Base-by-base conservation (phyloP, 2,329 filamentous ascomycete species). In the Paraphaeosphaeria sporulosa region DNA sequence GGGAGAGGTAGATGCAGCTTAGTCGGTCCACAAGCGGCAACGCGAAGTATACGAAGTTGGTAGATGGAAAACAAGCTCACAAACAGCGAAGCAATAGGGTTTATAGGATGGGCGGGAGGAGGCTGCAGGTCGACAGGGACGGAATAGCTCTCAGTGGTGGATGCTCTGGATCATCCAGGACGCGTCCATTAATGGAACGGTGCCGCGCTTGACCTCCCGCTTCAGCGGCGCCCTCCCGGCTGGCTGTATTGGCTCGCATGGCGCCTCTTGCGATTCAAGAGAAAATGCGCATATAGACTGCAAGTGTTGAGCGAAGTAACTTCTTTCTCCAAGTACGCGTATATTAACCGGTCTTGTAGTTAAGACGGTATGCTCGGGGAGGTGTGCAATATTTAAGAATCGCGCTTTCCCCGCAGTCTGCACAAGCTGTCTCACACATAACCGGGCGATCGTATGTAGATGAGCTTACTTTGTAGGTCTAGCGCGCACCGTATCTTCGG, bases 111-210 rank as follows among this genome's bases (percentile, higher is more conserved):
- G 40, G 30, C 55, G 30, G 46, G 44, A 55, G 19, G 21, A 38
- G 38, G 55, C 59, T 55, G 50, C 48, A 58, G 55, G 47, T 44
- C n/a, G 57, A 44, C 50, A 55, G 57, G 57, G 52, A 42, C 49
- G 49, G 49, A 40, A 30, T 54, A 34, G 43, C 32, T 44, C 36
- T 30, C 36, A 48, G 54, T 56, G 44, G 46, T 48, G 43, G 48
- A 50, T 17, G 50, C 50, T 53, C 50, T 53, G 50, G 53, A 30
- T 55, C 30, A 46, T 17, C 42, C 48, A 36, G 46, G 54, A 51
- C 3, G 46, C 9, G 55, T 30, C 9, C 23, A 10, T 36, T 27
- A 46, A 43, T 53, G 42, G 49, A 9, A 30, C 30, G 27, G 47
- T 17, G 50, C 27, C 23, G 25, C n/a, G 27, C 15, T 48, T 46